Evolutionary conservation across 169 alveolate species (phyloP).

Genomic region (Plasmodium chabaudi): DNA sequence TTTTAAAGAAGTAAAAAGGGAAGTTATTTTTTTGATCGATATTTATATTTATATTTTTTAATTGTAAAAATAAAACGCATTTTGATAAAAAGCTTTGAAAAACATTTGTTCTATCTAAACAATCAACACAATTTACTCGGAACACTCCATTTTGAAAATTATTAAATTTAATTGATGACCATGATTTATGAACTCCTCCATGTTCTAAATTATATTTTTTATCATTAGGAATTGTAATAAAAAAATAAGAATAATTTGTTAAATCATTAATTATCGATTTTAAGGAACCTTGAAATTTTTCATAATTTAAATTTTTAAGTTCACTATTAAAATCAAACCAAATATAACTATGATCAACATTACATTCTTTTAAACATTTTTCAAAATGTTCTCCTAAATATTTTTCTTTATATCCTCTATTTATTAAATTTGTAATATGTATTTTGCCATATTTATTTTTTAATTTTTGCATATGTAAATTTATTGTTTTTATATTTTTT

Average conservation of each 20-base stretch:
- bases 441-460: slow-evolving; percentile 61
- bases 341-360: slow-evolving; percentile 38
- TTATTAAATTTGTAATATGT: slow-evolving; percentile 73
- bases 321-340: slow-evolving; percentile 77
- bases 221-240: slow-evolving; percentile 38
- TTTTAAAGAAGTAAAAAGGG: slow-evolving; percentile 67
- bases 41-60: slow-evolving; percentile 41
- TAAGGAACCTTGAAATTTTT: slow-evolving; percentile 21
- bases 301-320: slow-evolving; percentile 49
- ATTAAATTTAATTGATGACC: slow-evolving; percentile 20
- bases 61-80: slow-evolving; percentile 44
- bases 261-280: slow-evolving; percentile 48
- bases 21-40: slow-evolving; percentile 22
- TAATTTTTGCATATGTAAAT: slow-evolving; percentile 74
- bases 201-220: slow-evolving; percentile 16
- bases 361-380: slow-evolving; percentile 39
- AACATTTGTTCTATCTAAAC: slow-evolving; percentile 98
- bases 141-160: slow-evolving; percentile 94
- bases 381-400: slow-evolving; percentile 69
- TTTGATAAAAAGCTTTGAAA: slow-evolving; percentile 90
- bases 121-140: slow-evolving; percentile 97
- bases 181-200: slow-evolving; percentile 16
- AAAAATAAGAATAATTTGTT: slow-evolving; percentile 52
- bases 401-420: slow-evolving; percentile 63
- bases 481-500: slow-evolving; percentile 48